Conservation (phyloP, 495 filamentous ascomycete genomes). For the Xylona heveae region DNA sequence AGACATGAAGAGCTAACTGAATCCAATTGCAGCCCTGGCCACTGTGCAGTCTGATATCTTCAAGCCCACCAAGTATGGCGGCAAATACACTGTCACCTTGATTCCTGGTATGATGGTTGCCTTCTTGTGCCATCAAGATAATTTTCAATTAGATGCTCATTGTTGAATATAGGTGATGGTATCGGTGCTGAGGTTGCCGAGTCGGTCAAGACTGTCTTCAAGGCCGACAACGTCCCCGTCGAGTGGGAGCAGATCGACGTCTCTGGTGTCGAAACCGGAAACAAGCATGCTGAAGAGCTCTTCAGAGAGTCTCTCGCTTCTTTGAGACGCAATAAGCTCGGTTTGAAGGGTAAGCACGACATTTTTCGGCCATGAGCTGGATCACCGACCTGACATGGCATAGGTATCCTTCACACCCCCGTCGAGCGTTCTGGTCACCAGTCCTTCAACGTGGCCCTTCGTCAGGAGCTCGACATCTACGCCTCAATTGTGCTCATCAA, state of each 20-base stretch:
- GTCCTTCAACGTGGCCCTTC: conserved; percentile 97
- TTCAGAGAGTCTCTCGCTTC: conserved; percentile 90
- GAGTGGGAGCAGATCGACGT: conserved; percentile 98
- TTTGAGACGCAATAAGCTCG: conserved; percentile 92
- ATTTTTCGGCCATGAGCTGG: conserved; percentile 2
- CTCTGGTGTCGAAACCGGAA: conserved; percentile 69
- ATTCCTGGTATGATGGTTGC: conserved; percentile 49
- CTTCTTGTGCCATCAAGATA: not conserved
- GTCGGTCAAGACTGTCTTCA: conserved; percentile 96
- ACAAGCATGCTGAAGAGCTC: conserved; percentile 78
- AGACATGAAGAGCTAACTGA: not conserved
- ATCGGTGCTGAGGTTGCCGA: conserved; percentile 96
- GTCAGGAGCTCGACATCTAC: conserved; percentile 98
- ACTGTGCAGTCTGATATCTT: conserved; percentile 77
- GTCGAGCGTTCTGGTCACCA: conserved; percentile 94
- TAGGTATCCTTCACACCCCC: conserved; percentile 83
- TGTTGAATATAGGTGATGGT: conserved; percentile 51
- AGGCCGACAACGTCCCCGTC: conserved; percentile 95
- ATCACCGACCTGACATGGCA: conserved; percentile 6
- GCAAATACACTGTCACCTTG: conserved; percentile 96
- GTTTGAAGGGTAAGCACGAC: conserved; percentile 48
- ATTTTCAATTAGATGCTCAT: conserved; percentile 1
- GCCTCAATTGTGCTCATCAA: conserved; percentile 95
- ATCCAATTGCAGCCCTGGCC: conserved; percentile 25
- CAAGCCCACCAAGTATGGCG: conserved; percentile 97